Conservation (phyloP, 768 basidiomycete genomes). For the Rubroboletus pulcherrimus region DNA sequence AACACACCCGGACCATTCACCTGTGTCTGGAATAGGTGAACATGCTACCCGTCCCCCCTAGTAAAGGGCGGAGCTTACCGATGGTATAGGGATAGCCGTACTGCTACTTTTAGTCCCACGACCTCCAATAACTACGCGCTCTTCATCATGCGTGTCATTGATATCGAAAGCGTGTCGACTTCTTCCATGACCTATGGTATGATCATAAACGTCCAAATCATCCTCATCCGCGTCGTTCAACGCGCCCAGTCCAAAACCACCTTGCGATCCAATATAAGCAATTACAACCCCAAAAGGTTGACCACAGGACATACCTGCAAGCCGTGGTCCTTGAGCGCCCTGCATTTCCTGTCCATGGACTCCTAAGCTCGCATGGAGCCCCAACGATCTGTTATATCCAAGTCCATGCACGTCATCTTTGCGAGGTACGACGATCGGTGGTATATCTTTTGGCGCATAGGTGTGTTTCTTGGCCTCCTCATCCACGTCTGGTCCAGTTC, state of each 20-base stretch:
- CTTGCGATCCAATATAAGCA: slow-evolving; percentile 34
- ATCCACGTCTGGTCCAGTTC: slow-evolving; percentile 50
- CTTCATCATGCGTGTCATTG: slow-evolving; percentile 61
- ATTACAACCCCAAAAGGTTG: not conserved
- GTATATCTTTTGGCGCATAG: slow-evolving; percentile 80
- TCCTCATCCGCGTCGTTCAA: slow-evolving; percentile 94
- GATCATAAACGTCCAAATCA: slow-evolving; percentile 81
- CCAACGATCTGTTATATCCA: slow-evolving; percentile 68
- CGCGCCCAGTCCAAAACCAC: slow-evolving; percentile 86
- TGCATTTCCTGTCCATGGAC: slow-evolving; percentile 19
- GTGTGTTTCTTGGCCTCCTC: slow-evolving; percentile 85
- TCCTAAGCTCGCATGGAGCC: slow-evolving; percentile 59
- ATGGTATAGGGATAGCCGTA: not conserved
- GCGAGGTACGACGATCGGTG: slow-evolving; percentile 53
- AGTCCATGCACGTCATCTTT: slow-evolving; percentile 82
- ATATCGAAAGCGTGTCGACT: slow-evolving; percentile 64
- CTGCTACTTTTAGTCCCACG: slow-evolving; percentile 14
- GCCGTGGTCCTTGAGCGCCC: slow-evolving; percentile 42
- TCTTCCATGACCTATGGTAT: slow-evolving; percentile 32
- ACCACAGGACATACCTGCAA: slow-evolving; percentile 47
- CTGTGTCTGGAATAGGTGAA: slow-evolving; percentile 23
- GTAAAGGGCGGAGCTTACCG: slow-evolving; percentile 8
- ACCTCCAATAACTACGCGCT: slow-evolving; percentile 43
- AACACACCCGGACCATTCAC: slow-evolving; percentile 39
- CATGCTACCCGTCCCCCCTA: not conserved